phyloP scores from a whole-genome alignment of 1,284 basidiomycete species.

The Ganoderma sp. region DNA sequence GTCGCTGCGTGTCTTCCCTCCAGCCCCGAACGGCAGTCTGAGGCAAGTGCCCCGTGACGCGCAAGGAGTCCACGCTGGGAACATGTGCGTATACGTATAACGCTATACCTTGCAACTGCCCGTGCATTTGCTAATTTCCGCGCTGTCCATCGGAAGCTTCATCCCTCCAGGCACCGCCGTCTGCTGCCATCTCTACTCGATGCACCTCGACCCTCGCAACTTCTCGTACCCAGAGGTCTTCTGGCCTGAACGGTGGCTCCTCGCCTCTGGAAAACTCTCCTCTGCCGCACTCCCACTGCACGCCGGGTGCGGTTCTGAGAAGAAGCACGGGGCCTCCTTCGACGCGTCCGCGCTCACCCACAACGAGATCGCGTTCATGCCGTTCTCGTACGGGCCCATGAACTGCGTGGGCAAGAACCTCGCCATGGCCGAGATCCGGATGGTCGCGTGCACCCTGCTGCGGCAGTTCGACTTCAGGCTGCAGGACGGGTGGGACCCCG shows the following conservation, averaged over 20 bases:
- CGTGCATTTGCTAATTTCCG: neutral
- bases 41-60: conserved; percentile 43
- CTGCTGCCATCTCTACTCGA: conserved; percentile 32
- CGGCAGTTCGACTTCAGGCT: conserved; percentile 8
- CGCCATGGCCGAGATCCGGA: conserved; percentile 32
- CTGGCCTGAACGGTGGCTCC: conserved; percentile 41
- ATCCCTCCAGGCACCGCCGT: conserved; percentile 36
- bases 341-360: conserved; percentile 21
- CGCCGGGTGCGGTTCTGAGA: neutral
- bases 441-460: conserved; percentile 19
- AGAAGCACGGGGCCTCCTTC: neutral
- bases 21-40: conserved; percentile 56
- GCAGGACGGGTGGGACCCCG: conserved; percentile 6
- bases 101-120: neutral
- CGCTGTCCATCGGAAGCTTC: conserved; percentile 18
- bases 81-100: conserved; percentile 18
- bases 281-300: no score
- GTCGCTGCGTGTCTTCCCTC: conserved; percentile 56
- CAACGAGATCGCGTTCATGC: conserved; percentile 35
- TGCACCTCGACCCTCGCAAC: conserved; percentile 40
- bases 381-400: conserved; percentile 38
- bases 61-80: conserved; percentile 28
- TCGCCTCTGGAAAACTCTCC: conserved; percentile 10
- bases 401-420: conserved; percentile 42
- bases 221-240: conserved; percentile 37